These are phyloP conservation scores for Leptographium procerum DNA, from an alignment of 2,329 filamentous ascomycete genomes.

Conservation along the genomic window DNA sequence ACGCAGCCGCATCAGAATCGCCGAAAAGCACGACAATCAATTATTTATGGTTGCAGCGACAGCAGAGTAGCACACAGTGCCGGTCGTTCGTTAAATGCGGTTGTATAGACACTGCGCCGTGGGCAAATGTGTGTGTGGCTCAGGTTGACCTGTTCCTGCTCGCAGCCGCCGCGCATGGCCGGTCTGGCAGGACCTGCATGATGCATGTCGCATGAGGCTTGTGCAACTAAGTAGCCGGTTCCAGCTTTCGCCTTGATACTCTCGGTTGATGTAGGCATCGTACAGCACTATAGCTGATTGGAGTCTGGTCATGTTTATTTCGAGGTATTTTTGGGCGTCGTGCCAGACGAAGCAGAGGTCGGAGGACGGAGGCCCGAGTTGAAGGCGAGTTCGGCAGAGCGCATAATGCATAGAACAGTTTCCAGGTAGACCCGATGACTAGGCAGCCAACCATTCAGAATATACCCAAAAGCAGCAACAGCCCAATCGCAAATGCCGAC, in stretches of 20 bases:
- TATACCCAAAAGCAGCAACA: not conserved
- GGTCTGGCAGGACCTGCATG: constrained; percentile 12
- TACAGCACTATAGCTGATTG: not conserved
- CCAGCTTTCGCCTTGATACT: not conserved
- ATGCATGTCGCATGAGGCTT: constrained; percentile 16
- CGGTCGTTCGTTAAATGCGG: not conserved
- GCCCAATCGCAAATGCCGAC: not conserved
- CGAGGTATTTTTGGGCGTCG: not conserved
- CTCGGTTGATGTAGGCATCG: not conserved
- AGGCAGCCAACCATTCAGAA: not conserved
- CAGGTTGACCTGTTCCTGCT: not conserved
- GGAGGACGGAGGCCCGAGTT: not conserved
- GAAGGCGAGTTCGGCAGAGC: not conserved
- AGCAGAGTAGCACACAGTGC: not conserved
- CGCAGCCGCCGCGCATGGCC: not conserved
- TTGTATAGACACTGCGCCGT: too few relatives aligned
- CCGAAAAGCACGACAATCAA: too few relatives aligned
- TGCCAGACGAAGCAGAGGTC: not conserved
- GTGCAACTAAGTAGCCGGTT: constrained; percentile 12
- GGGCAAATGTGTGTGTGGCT: not conserved
- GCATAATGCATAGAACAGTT: not conserved
- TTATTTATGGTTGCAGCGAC: not conserved
- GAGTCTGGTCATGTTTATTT: not conserved
- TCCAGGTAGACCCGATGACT: not conserved
- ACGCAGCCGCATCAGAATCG: not conserved